phyloP scores from a whole-genome alignment of 495 filamentous ascomycete genomes.

The Tuber brumale region DNA sequence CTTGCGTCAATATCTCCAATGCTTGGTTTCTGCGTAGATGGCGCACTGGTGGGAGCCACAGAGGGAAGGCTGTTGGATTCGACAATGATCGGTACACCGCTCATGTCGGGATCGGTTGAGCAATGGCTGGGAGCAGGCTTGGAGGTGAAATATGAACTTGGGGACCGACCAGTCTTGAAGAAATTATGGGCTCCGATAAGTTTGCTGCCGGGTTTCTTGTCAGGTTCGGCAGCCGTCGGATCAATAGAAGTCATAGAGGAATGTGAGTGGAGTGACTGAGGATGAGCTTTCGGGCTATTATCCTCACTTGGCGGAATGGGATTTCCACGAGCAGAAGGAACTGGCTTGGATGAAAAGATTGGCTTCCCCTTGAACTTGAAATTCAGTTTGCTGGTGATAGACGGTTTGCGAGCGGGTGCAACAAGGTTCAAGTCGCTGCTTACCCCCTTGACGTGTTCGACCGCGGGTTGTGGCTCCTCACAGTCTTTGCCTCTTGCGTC shows the following conservation, averaged over 20 bases:
- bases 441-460: not conserved
- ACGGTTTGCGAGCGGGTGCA: not conserved
- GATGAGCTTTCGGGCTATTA: not conserved
- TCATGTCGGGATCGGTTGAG: not conserved
- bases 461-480: not conserved
- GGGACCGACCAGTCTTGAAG: not conserved
- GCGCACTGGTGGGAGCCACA: no score
- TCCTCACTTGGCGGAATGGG: no score
- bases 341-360: not conserved
- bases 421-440: not conserved
- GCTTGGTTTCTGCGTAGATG: not conserved
- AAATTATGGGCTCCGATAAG: not conserved
- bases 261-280: not conserved
- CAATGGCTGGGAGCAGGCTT: not conserved
- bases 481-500: rapidly evolving
- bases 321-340: not conserved
- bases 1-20: not conserved
- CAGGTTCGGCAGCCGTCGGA: not conserved
- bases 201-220: not conserved
- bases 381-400: not conserved
- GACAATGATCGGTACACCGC: not conserved
- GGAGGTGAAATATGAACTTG: not conserved
- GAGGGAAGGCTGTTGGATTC: not conserved
- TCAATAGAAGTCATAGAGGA: not conserved
- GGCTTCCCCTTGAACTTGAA: not conserved